Percentiles rank a stretch among this genome's conserved stretches.
These are phyloP conservation scores for Claviceps purpurea DNA, from an alignment of 2,329 filamentous ascomycete genomes.

Conservation along the genomic window DNA sequence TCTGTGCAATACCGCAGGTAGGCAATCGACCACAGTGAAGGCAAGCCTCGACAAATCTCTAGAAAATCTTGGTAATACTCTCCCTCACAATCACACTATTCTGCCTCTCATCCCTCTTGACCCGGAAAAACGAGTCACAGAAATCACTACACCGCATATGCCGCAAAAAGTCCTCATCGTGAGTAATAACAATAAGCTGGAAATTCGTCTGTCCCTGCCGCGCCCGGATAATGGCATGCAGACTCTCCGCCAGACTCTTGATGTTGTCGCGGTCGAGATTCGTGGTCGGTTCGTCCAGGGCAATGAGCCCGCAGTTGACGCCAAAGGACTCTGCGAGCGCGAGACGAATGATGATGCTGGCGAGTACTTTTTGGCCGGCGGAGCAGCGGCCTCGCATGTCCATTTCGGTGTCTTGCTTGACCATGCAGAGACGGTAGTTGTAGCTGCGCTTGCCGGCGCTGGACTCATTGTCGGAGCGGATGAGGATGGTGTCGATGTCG, in stretches of 20 bases:
- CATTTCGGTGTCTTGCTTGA: constrained; percentile 95
- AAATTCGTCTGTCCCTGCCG: constrained; percentile 85
- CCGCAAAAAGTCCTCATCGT: constrained; percentile 90
- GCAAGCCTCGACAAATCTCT: too few species aligned
- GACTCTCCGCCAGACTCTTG: constrained; percentile 66
- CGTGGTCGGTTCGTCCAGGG: constrained; percentile 92
- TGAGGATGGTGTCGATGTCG: constrained; percentile 92
- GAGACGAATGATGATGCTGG: constrained; percentile 92
- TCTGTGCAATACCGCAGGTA: too few species aligned
- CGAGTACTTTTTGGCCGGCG: constrained; percentile 91
- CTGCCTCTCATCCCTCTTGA: constrained; percentile 70
- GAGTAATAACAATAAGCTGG: constrained; percentile 95
- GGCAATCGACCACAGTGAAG: too few species aligned
- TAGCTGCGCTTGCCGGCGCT: constrained; percentile 64
- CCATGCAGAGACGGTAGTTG: constrained; percentile 97
- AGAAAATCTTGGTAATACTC: constrained; percentile 39
- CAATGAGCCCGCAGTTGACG: constrained; percentile 88
- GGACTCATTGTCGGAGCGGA: constrained; percentile 79
- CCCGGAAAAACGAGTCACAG: constrained; percentile 80
- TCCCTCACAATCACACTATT: constrained; percentile 74
- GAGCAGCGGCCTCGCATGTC: constrained; percentile 98
- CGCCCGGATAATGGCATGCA: constrained; percentile 76
- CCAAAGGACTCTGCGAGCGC: constrained; percentile 95
- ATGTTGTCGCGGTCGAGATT: constrained; percentile 96
- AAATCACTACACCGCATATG: constrained; percentile 93